Conservation (phyloP, 177 flowering plant species). For the Vitis hybrid region DNA sequence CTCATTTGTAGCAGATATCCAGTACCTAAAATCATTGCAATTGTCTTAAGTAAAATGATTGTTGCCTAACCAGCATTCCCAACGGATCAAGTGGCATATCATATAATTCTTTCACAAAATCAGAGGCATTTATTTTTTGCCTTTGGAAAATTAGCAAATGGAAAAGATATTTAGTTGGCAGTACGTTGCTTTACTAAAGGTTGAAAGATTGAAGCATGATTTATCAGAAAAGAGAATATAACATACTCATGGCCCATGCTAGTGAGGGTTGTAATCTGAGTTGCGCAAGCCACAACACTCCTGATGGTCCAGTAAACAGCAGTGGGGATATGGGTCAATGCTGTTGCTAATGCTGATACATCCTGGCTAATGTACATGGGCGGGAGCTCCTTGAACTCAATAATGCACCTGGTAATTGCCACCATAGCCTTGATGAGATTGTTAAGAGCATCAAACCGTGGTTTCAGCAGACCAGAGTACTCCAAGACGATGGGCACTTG, state of each 20-base stretch:
- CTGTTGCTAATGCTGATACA: conserved; percentile 21
- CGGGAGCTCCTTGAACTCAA: conserved; percentile 50
- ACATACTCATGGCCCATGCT: conserved; percentile 32
- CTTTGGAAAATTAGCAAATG: too few relatives aligned
- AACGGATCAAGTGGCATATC: too few relatives aligned
- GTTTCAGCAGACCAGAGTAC: conserved; percentile 22
- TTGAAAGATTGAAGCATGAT: not conserved
- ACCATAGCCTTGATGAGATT: conserved; percentile 36
- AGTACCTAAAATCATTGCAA: conserved; percentile 24
- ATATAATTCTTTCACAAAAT: too few relatives aligned
- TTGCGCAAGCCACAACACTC: conserved; percentile 29
- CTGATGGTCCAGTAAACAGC: conserved; percentile 45
- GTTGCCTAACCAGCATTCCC: too few relatives aligned
- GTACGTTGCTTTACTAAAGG: too few relatives aligned
- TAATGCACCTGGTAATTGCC: conserved; percentile 37
- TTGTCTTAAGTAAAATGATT: too few relatives aligned
- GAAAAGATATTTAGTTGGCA: too few relatives aligned
- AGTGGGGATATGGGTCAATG: conserved; percentile 30
- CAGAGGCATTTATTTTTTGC: not conserved
- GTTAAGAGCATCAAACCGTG: conserved; percentile 36
- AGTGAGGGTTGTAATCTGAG: conserved; percentile 28
- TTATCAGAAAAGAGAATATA: not conserved
- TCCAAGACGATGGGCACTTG: conserved; percentile 45
- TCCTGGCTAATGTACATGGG: conserved; percentile 32
- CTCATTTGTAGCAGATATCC: conserved; percentile 39